Evolutionary conservation across 2,329 filamentous ascomycete species (phyloP), one percentile per base, ranked within the genome.

Genomic region (Fusarium nanum): DNA sequence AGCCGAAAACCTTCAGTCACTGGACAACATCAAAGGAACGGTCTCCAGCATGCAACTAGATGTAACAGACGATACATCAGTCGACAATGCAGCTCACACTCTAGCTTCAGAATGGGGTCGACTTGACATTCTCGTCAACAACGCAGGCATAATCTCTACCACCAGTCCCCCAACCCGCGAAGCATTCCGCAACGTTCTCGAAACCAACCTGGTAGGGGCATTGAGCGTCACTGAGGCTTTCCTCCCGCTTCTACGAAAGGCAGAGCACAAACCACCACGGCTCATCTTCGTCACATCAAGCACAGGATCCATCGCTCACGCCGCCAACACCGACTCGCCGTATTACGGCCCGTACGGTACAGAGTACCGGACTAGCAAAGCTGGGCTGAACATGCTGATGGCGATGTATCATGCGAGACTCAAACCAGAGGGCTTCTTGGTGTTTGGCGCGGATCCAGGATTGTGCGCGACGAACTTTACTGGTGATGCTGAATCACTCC

Each of bases 351-450:
- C 32, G 1, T 7, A 20, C 8, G 64, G 42, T 1, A 18, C 9
- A 0, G 62, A 67, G 41, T 67, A 67, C 13, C 49, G 64, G 6
- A 16, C 56, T 5, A 44, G 64, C 5, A 67, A 67, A 4, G 64
- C 64, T 16, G 64, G 62, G 0, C 12, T 67, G 28, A 67, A 67
- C 10, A 67, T 67, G 64, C 46, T 67, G 0, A 67, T 67, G 62
- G 0, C 40, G 0, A 55, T 62, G 27, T 67, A 67, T 4, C 22
- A 44, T 3, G 42, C 28, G 10, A 56, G 64, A 4, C 62, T 67
- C 1, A 40, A 28, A 1, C 3, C 45, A 7, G 64, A 67, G 5
- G 56, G 62, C 1, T 42, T 67, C 3, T 7, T 67, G 7, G 56
- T 67, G 0, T 67, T 67, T 32, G 28, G 62, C 0, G 55, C 10